Evolutionary conservation across 108 stramenopile genomes (phyloP), one percentile per base, ranked within the genome.

Genomic region (Nitzschia palea): DNA sequence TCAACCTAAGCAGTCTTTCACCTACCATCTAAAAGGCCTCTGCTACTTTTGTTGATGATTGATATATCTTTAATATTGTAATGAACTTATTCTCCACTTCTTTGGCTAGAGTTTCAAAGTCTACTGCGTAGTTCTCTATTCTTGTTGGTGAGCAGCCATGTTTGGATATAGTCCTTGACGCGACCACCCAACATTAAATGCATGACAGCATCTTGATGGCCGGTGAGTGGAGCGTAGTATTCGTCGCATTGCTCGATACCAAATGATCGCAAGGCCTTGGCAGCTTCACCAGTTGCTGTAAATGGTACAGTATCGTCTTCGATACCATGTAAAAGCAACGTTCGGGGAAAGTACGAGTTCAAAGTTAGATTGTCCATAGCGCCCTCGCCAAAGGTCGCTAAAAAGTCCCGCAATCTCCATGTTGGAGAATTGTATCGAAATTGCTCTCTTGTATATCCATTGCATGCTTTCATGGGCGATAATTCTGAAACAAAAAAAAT

Each of bases 301-400:
- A 90, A 88, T 3, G 92, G 92, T 26, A 93, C 92, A 3, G 84
- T 85, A 18, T 80, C 57, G 62, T 93, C 92, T 65, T 93, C 92
- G 31, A 88, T 81, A 43, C 92, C 89, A 74, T 93, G 92, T n/a
- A 93, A 20, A 1, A 93, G 62, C 1, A 87, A 59, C 3, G 77
- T 70, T 0, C 55, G 70, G 71, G 86, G 29, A 78, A 28, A 84
- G 56, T 23, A 43, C 44, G 45, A 9, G 35, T 33, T 33, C 9
- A 44, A 58, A 0, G 60, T 9, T 2, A 25, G 18, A 26, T 20
- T 18, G 2, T 20, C 9, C 30, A 27, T 55, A 4, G 15, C 26
- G 0, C 40, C 55, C 30, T 56, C 34, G 10, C 4, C 5, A 18
- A 37, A 47, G 17, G 51, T 31, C 29, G 56, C 17, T 18, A 84